phyloP scores from a whole-genome alignment of 495 filamentous ascomycete genomes.

The Neurospora sp. region DNA sequence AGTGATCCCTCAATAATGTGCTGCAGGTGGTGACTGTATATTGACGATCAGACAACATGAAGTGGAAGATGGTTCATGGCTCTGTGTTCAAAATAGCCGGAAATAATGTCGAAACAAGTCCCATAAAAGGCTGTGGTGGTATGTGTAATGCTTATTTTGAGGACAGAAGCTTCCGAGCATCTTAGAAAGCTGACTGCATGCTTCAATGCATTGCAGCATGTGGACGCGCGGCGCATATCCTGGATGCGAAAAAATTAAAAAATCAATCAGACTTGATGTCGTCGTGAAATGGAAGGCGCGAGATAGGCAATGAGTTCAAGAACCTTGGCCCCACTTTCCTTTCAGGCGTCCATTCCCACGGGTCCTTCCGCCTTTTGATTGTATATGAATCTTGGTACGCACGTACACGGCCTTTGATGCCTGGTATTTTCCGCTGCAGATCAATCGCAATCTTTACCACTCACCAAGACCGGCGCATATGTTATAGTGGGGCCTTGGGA shows the following conservation, averaged over 20 bases:
- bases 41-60: no score
- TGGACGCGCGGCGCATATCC: neutral
- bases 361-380: neutral
- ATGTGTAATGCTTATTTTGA: neutral
- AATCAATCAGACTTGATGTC: neutral
- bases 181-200: neutral
- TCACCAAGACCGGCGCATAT: neutral
- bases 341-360: neutral
- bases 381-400: neutral
- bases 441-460: neutral
- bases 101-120: neutral
- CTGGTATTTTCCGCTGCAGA: neutral
- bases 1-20: neutral
- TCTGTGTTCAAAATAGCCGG: neutral
- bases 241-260: neutral
- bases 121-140: neutral
- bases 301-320: neutral
- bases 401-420: neutral
- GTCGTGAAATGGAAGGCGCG: neutral
- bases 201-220: neutral
- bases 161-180: neutral
- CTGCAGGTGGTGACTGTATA: no score
- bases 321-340: neutral
- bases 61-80: neutral
- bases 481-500: neutral